Percentiles rank a stretch among this genome's conserved stretches.
Evolutionary conservation across 2,329 filamentous ascomycete genomes (phyloP).

Genomic region (Venturia oleaginea): DNA sequence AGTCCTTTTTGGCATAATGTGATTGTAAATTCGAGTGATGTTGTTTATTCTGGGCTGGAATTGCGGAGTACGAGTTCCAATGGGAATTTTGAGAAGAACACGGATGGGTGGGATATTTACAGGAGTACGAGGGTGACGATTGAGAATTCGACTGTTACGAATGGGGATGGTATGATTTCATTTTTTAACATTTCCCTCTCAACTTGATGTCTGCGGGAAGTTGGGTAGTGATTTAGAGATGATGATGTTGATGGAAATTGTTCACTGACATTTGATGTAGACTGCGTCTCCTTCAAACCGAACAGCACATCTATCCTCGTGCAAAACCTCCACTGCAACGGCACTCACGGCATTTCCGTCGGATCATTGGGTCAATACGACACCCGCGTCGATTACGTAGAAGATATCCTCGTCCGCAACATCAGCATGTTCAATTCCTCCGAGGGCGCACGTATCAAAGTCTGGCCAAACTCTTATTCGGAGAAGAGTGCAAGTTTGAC

Average conservation of each 20-base stretch:
- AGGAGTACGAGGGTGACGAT: constrained; percentile 54
- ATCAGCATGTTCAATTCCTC: constrained; percentile 27
- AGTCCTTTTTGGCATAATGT: constrained; percentile 56
- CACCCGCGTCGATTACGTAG: constrained; percentile 53
- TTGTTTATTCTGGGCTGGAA: constrained; percentile 47
- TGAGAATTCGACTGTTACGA: constrained; percentile 55
- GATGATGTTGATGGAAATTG: background rate
- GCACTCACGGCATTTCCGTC: constrained; percentile 59
- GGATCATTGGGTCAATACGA: constrained; percentile 58
- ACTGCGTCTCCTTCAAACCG: constrained; percentile 66
- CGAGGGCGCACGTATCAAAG: constrained; percentile 61
- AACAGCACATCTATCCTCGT: constrained; percentile 58
- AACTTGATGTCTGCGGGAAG: background rate
- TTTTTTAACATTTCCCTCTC: background rate
- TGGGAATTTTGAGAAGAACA: constrained; percentile 3
- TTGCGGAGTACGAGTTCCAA: background rate
- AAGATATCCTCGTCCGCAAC: constrained; percentile 38
- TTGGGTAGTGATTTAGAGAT: background rate
- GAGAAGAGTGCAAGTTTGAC: constrained; percentile 34
- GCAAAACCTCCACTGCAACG: constrained; percentile 56
- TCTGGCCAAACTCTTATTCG: constrained; percentile 50
- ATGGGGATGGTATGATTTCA: constrained; percentile 40
- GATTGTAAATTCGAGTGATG: constrained; percentile 55
- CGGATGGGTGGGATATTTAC: constrained; percentile 23
- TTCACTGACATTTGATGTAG: constrained; percentile 27